Percentiles rank a stretch among this genome's conserved stretches.
Conservation (phyloP, 2,329 filamentous ascomycete species). For the Madurella mycetomatis region DNA sequence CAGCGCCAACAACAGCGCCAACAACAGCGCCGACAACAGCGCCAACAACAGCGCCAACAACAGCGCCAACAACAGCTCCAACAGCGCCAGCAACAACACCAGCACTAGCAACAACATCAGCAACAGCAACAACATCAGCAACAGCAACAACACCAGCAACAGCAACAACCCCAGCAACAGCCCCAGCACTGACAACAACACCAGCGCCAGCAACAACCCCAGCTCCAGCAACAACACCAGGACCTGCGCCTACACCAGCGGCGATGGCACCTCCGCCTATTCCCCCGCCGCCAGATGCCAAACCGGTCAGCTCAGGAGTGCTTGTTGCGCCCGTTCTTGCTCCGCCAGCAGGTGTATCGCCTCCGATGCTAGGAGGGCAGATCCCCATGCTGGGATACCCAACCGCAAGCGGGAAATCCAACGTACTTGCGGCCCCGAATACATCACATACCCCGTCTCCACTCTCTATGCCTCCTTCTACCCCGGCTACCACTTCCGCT, state of each 20-base stretch:
- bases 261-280: conserved; percentile 23
- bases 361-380: conserved; percentile 24
- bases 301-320: conserved; percentile 19
- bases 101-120: conserved; percentile 15
- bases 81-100: conserved; percentile 1
- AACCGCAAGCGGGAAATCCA: conserved; percentile 21
- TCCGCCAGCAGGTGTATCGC: conserved; percentile 24
- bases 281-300: conserved; percentile 21
- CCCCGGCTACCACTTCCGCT: conserved; percentile 1
- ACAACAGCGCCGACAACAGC: conserved; percentile 19
- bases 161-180: not conserved
- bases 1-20: conserved; percentile 1
- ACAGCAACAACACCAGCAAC: not conserved
- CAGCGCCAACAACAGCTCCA: conserved; percentile 12
- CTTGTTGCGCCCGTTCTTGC: conserved; percentile 29
- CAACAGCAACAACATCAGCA: not conserved
- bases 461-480: conserved; percentile 21
- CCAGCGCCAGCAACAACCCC: conserved; percentile 19
- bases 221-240: conserved; percentile 19
- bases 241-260: conserved; percentile 6
- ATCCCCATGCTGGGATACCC: conserved; percentile 27
- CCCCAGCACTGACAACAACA: conserved; percentile 16
- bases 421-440: conserved; percentile 28
- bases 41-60: conserved; percentile 16
- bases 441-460: conserved; percentile 25